Evolutionary conservation across 108 stramenopile species (phyloP).

Genomic region (Craspedostauros australis): DNA sequence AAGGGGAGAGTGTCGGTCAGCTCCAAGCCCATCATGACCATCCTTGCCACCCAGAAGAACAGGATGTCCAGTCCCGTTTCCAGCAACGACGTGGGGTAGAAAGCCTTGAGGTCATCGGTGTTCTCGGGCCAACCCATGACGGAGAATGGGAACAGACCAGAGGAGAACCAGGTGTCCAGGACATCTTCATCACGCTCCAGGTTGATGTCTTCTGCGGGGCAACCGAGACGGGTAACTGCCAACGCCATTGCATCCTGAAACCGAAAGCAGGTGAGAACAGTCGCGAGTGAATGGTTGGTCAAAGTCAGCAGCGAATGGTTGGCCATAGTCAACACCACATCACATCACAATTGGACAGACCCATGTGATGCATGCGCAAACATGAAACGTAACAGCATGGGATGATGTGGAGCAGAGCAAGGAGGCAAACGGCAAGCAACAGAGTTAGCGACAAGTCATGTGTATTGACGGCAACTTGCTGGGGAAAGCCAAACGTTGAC

Average conservation of each 20-base stretch:
- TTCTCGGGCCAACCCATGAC: slow-evolving; percentile 98
- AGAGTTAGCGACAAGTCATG: too few relatives aligned
- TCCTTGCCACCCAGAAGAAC: slow-evolving; percentile 99
- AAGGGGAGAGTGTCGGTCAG: slow-evolving; percentile 94
- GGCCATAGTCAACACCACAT: too few relatives aligned
- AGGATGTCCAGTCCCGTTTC: slow-evolving; percentile 99
- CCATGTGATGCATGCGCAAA: too few relatives aligned
- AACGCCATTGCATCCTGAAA: slow-evolving; percentile 68
- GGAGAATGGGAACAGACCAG: slow-evolving; percentile 98
- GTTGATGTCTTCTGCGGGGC: slow-evolving; percentile 63
- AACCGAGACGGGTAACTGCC: slow-evolving; percentile 78
- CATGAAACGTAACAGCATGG: too few relatives aligned
- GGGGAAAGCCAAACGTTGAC: too few relatives aligned
- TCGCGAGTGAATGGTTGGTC: too few relatives aligned
- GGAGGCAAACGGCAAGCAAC: too few relatives aligned
- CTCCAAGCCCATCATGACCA: slow-evolving; percentile 99
- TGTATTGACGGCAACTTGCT: too few relatives aligned
- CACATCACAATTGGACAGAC: too few relatives aligned
- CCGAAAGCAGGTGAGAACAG: not conserved
- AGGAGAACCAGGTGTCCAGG: slow-evolving; percentile 99
- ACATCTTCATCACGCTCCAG: slow-evolving; percentile 97
- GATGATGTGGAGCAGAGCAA: too few relatives aligned
- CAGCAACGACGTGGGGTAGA: slow-evolving; percentile 97
- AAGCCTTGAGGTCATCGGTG: slow-evolving; percentile 92
- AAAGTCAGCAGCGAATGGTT: too few relatives aligned